phyloP scores from a whole-genome alignment of 352 stramenopile species.

The Pythium coloratum region DNA sequence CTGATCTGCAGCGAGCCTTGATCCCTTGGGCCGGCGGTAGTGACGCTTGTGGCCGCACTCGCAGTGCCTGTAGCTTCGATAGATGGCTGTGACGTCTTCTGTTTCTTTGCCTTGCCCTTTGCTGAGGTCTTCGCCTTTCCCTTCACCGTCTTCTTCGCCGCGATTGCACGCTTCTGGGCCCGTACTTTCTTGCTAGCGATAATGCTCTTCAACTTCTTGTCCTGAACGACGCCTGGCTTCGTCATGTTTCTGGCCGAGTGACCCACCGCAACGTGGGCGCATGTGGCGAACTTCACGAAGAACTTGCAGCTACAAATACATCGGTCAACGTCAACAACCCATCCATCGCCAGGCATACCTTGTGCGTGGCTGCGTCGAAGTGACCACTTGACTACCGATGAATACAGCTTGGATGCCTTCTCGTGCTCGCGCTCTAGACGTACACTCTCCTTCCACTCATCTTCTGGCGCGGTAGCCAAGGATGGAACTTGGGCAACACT shows the following conservation, averaged over 20 bases:
- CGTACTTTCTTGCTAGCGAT: conserved; percentile 7
- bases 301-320: conserved; percentile 2
- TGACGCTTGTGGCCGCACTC: too few relatives aligned
- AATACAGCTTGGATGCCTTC: not conserved
- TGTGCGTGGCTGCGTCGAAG: not conserved
- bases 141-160: not conserved
- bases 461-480: not conserved
- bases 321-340: not conserved
- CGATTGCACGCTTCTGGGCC: not conserved
- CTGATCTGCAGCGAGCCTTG: not conserved
- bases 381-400: not conserved
- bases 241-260: conserved; percentile 1
- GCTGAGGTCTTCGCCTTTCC: not conserved
- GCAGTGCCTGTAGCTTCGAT: too few relatives aligned
- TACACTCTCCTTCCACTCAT: conserved; percentile 1
- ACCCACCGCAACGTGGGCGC: conserved; percentile 1
- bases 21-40: too few relatives aligned
- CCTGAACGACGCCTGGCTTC: not conserved
- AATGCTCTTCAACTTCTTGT: conserved; percentile 9
- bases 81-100: too few relatives aligned
- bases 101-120: too few relatives aligned
- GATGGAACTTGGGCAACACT: not conserved
- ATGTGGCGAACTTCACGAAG: conserved; percentile 6
- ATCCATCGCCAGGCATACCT: not conserved
- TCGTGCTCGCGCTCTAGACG: not conserved